Evolutionary conservation across 495 filamentous ascomycete genomes (phyloP).

Genomic region (Aspergillus indologenus): DNA sequence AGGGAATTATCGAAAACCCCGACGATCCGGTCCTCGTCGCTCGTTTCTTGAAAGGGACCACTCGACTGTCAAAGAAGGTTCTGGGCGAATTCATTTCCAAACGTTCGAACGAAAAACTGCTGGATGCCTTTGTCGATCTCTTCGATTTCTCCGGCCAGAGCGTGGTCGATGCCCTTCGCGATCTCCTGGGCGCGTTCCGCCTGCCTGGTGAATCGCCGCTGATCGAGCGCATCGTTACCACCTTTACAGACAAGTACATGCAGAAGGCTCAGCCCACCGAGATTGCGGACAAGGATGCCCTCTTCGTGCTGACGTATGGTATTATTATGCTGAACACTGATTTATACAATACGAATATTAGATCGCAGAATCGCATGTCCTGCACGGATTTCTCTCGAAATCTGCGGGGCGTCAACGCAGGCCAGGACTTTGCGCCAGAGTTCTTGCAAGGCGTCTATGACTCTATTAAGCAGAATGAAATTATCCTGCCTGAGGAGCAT

Average conservation of each 20-base stretch:
- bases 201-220: constrained; percentile 88
- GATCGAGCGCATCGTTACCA: constrained; percentile 88
- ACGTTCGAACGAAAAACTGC: constrained; percentile 72
- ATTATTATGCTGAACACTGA: constrained; percentile 97
- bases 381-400: constrained; percentile 79
- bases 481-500: constrained; percentile 95
- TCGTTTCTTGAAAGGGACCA: constrained; percentile 78
- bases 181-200: constrained; percentile 88
- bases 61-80: constrained; percentile 81
- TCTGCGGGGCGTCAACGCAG: constrained; percentile 81
- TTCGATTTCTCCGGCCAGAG: constrained; percentile 85
- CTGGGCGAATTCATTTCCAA: constrained; percentile 93
- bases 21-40: constrained; percentile 72
- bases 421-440: constrained; percentile 77
- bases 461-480: constrained; percentile 87
- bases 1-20: constrained; percentile 76
- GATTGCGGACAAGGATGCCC: constrained; percentile 85
- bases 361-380: constrained; percentile 76
- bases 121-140: constrained; percentile 77
- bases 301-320: constrained; percentile 88
- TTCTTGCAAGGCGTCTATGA: constrained; percentile 88
- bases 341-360: constrained; percentile 90
- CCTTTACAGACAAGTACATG: constrained; percentile 85
- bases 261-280: constrained; percentile 64
- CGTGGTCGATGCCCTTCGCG: constrained; percentile 84